These are phyloP conservation scores for Musa acuminata DNA, from an alignment of 176 grass and related monocot species.

Conservation along the genomic window DNA sequence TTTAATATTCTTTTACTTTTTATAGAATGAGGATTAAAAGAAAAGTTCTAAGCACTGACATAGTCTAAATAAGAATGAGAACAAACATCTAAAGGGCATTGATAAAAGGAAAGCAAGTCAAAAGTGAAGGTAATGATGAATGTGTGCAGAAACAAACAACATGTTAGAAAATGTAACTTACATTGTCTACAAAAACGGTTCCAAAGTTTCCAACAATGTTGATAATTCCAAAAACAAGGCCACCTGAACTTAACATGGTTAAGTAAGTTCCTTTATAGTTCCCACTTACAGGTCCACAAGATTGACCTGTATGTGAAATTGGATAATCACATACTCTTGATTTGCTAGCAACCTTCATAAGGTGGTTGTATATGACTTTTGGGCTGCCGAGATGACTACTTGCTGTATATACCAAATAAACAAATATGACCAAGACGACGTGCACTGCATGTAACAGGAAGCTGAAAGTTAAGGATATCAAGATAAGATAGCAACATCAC, in stretches of 20 bases:
- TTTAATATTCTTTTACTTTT: not conserved
- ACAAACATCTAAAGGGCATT: not conserved
- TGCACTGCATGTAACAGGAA: slow-evolving; percentile 29
- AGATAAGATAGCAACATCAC: not conserved
- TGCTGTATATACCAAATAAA: slow-evolving; percentile 57
- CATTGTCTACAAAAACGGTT: slow-evolving; percentile 74
- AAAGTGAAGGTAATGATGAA: not conserved
- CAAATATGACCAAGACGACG: slow-evolving; percentile 54
- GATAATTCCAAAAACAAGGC: slow-evolving; percentile 74
- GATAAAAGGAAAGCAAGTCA: not conserved
- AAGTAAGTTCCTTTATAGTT: slow-evolving; percentile 70
- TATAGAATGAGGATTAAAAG: not conserved
- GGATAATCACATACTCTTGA: slow-evolving; percentile 37
- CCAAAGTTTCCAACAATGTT: slow-evolving; percentile 74
- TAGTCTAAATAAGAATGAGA: not conserved
- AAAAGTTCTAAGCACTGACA: not conserved
- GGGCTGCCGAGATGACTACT: slow-evolving; percentile 52
- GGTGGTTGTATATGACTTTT: slow-evolving; percentile 45
- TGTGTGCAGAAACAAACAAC: not conserved
- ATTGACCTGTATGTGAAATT: slow-evolving; percentile 38
- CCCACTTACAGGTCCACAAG: slow-evolving; percentile 55
- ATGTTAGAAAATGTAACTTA: slow-evolving; percentile 12
- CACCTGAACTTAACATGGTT: slow-evolving; percentile 73
- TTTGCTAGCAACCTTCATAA: slow-evolving; percentile 32
- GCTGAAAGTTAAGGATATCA: not conserved